These are phyloP conservation scores for Nigrospora oryzae DNA, from an alignment of 2,329 filamentous ascomycete species.

Conservation along the genomic window DNA sequence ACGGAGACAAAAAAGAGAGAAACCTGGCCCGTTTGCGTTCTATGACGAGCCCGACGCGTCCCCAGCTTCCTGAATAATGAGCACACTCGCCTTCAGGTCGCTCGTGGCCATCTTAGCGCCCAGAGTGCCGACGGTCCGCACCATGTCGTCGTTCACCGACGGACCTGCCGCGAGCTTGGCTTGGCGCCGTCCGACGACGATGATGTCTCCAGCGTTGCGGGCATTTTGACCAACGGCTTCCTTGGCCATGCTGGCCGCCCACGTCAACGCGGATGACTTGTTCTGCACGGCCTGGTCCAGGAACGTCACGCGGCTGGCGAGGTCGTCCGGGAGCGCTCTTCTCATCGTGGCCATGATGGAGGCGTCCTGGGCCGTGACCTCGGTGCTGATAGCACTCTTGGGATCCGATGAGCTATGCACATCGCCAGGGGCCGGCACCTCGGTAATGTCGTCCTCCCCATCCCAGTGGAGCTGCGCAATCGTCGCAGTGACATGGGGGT, in stretches of 20 bases:
- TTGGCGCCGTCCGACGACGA: constrained; percentile 55
- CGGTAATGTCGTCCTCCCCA: constrained; percentile 15
- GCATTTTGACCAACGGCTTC: constrained; percentile 51
- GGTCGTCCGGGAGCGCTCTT: constrained; percentile 21
- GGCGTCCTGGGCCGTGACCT: constrained; percentile 24
- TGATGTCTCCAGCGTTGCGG: constrained; percentile 61
- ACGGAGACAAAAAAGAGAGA: no score
- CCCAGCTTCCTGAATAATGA: constrained; percentile 57
- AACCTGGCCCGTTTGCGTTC: no score
- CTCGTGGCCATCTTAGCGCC: constrained; percentile 51
- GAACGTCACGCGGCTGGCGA: constrained; percentile 36
- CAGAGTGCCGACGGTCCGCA: constrained; percentile 48
- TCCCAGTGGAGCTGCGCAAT: constrained; percentile 51
- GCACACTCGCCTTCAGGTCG: constrained; percentile 55
- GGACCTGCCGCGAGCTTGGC: constrained; percentile 15
- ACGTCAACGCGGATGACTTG: constrained; percentile 27
- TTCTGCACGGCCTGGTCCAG: constrained; percentile 32
- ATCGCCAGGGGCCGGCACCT: constrained; percentile 6
- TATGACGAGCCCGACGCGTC: constrained; percentile 8
- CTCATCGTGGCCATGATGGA: constrained; percentile 24
- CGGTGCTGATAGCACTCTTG: constrained; percentile 17
- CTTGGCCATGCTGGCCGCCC: constrained; percentile 44
- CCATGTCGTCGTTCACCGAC: constrained; percentile 26
- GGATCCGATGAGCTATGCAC: background rate
- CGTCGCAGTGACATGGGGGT: constrained; percentile 69